A percentile compares a stretch with the other conserved stretches of the same genome.
Evolutionary conservation across 306 rosid species (phyloP).

Genomic region (Acmispon strigosus): DNA sequence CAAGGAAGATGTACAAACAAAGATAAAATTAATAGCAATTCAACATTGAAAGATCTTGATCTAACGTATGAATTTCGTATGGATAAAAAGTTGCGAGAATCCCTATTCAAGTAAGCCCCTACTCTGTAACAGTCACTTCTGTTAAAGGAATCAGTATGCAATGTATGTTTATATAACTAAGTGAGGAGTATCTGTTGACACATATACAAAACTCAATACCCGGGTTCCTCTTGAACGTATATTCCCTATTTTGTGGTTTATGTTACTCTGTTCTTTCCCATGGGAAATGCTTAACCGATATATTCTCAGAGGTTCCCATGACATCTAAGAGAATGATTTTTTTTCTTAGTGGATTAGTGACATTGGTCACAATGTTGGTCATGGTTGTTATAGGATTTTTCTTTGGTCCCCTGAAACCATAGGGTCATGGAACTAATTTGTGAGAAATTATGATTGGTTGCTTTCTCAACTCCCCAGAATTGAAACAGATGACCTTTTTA

Average conservation of each 20-base stretch:
- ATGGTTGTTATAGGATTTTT: too few relatives aligned
- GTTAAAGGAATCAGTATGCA: slow-evolving; percentile 3
- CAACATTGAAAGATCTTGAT: slow-evolving; percentile 92
- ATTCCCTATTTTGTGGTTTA: not conserved
- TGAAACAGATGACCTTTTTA: too few relatives aligned
- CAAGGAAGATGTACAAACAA: slow-evolving; percentile 66
- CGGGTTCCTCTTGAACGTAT: not conserved
- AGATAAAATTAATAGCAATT: slow-evolving; percentile 48
- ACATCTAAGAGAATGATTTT: too few relatives aligned
- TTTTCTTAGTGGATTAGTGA: too few relatives aligned
- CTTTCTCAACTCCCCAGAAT: too few relatives aligned
- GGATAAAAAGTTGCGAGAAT: slow-evolving; percentile 87
- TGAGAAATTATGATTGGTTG: too few relatives aligned
- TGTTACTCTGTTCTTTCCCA: not conserved
- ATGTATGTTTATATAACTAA: not conserved
- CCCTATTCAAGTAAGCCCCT: slow-evolving; percentile 65
- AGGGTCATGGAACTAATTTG: too few relatives aligned
- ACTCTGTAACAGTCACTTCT: not conserved
- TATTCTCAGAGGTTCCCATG: not conserved
- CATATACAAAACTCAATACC: not conserved
- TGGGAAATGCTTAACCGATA: not conserved
- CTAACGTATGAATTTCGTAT: slow-evolving; percentile 72
- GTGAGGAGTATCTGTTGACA: not conserved
- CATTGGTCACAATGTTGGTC: too few relatives aligned
- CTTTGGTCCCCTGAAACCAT: too few relatives aligned